These are phyloP conservation scores for Ogataea glucozyma DNA, from an alignment of 805 yeast genomes.

Conservation along the genomic window DNA sequence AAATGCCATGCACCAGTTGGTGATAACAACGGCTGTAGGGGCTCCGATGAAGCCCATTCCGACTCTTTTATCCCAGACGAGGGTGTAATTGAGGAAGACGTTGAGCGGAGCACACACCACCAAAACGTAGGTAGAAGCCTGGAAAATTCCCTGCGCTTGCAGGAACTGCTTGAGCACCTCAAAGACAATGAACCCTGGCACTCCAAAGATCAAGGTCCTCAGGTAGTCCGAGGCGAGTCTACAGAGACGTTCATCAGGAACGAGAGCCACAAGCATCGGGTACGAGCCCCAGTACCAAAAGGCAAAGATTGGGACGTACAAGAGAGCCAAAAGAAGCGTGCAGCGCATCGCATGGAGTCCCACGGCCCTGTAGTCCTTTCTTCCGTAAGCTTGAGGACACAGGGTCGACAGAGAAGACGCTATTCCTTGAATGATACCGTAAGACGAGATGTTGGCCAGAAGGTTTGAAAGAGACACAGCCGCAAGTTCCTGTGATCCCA, in stretches of 20 bases:
- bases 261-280: constrained; percentile 33
- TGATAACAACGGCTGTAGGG: constrained; percentile 58
- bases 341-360: constrained; percentile 54
- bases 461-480: constrained; percentile 60
- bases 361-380: constrained; percentile 49
- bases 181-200: constrained; percentile 56
- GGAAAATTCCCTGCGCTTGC: constrained; percentile 61
- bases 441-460: constrained; percentile 57
- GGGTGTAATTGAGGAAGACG: constrained; percentile 44
- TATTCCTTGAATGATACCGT: constrained; percentile 57
- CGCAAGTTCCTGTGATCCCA: constrained; percentile 58
- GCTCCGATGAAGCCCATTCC: constrained; percentile 61
- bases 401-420: constrained; percentile 59
- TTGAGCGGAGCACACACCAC: constrained; percentile 56
- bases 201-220: constrained; percentile 48
- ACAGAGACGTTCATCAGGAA: constrained; percentile 51
- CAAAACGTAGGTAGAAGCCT: constrained; percentile 54
- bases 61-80: constrained; percentile 44
- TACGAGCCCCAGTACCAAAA: constrained; percentile 42
- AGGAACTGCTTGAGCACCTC: constrained; percentile 58
- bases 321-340: constrained; percentile 42
- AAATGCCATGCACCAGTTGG: constrained; percentile 57
- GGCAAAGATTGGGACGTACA: constrained; percentile 43
- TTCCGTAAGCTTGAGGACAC: constrained; percentile 63
- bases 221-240: constrained; percentile 49